Conservation (phyloP, 805 yeast genomes). For the Candida lessepsii region DNA sequence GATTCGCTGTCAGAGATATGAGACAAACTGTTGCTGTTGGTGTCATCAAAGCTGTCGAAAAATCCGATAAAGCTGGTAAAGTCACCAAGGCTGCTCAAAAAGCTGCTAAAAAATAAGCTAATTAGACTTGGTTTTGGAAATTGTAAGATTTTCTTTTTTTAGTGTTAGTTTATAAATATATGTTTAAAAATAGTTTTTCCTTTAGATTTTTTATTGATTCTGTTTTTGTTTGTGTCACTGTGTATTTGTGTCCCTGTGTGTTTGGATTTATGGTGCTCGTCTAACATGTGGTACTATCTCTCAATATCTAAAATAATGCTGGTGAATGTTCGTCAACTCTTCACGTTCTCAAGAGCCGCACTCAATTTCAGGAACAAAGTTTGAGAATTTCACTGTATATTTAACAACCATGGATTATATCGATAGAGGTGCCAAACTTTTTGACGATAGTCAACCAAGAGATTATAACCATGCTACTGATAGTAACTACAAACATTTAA, state of each 20-base stretch:
- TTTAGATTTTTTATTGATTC: no score
- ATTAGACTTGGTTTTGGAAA: slow-evolving; percentile 12
- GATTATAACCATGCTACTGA: slow-evolving; percentile 79
- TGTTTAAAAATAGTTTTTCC: slow-evolving; percentile 6
- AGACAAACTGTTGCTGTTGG: slow-evolving; percentile 99
- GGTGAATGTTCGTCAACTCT: no score
- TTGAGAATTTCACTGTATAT: no score
- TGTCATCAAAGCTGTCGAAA: slow-evolving; percentile 78
- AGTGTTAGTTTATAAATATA: slow-evolving; percentile 12
- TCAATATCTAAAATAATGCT: no score
- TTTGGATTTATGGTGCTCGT: no score
- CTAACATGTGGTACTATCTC: no score
- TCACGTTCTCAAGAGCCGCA: no score
- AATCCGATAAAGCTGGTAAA: slow-evolving; percentile 49
- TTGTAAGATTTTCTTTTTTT: slow-evolving; percentile 10
- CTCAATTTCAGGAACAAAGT: background rate
- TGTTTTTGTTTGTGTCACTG: no score
- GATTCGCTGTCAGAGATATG: slow-evolving; percentile 91
- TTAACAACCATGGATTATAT: slow-evolving; percentile 8
- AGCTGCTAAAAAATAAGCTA: slow-evolving; percentile 47
- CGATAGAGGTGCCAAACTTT: slow-evolving; percentile 15
- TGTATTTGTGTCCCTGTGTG: no score
- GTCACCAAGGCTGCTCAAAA: slow-evolving; percentile 49
- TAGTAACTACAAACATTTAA: slow-evolving; percentile 56
- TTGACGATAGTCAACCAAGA: slow-evolving; percentile 21